Evolutionary conservation across 1,139 yeast species (phyloP).

Genomic region (Casaregolazyma lundiana): DNA sequence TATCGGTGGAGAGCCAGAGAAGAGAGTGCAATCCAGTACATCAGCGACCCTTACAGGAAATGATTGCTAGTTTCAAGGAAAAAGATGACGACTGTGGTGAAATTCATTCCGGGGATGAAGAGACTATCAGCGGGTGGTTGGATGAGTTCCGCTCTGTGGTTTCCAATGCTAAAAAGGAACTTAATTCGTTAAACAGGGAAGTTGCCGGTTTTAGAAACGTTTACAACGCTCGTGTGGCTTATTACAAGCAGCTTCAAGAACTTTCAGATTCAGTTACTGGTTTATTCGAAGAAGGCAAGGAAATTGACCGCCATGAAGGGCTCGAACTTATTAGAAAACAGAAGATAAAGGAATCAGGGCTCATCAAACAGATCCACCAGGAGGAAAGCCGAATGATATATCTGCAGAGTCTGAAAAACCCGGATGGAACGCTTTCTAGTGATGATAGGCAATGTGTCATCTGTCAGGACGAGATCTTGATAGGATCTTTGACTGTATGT

Average conservation of each 20-base stretch:
- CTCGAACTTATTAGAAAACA: slow-evolving; percentile 15
- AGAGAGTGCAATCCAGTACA: slow-evolving; percentile 14
- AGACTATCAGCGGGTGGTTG: slow-evolving; percentile 8
- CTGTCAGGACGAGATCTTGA: slow-evolving; percentile 62
- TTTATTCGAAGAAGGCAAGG: slow-evolving; percentile 28
- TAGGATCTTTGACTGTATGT: slow-evolving; percentile 79
- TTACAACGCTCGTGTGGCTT: slow-evolving; percentile 73
- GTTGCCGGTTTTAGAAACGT: slow-evolving; percentile 55
- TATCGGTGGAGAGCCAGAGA: slow-evolving; percentile 16
- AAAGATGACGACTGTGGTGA: slow-evolving; percentile 9
- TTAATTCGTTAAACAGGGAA: slow-evolving; percentile 43
- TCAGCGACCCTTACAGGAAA: slow-evolving; percentile 3
- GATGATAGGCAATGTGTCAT: slow-evolving; percentile 61
- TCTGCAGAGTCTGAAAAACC: slow-evolving; percentile 44
- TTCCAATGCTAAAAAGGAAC: slow-evolving; percentile 43
- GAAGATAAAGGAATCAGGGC: slow-evolving; percentile 17
- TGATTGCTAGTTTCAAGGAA: slow-evolving; percentile 5
- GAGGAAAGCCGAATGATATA: slow-evolving; percentile 47
- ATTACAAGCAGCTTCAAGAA: slow-evolving; percentile 77
- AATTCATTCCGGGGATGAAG: slow-evolving; percentile 8
- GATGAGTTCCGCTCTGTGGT: slow-evolving; percentile 25
- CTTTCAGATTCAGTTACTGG: slow-evolving; percentile 71
- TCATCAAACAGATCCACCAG: slow-evolving; percentile 20
- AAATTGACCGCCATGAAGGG: slow-evolving; percentile 13
- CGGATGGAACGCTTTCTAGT: slow-evolving; percentile 19